Evolutionary conservation across 1,284 basidiomycete genomes (phyloP), one percentile per base, ranked within the genome.

Genomic region (Cutaneotrichosporon mucoides): DNA sequence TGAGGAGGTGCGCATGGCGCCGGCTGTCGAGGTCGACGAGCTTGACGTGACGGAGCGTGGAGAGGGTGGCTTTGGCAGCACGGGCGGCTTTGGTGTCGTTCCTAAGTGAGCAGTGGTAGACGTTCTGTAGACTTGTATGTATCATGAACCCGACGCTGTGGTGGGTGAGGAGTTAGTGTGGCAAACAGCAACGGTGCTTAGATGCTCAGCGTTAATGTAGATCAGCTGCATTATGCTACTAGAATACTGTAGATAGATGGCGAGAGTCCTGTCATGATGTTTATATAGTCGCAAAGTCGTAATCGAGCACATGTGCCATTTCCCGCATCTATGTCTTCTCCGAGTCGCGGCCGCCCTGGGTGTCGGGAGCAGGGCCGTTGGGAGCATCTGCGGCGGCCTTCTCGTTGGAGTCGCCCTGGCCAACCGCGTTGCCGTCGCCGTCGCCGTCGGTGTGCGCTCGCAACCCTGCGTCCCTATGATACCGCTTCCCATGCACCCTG

Each of bases 21-120:
- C 89, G 3, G 84, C 96, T 11, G 72, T 88, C 34, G 93, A 95
- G 78, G 94, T 98, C 7, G 81, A 90, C 10, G 84, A 88, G 63
- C 85, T 98, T 6, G 88, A 92, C 53, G 87, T 88, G 64, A 98
- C 95, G 0, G 73, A 85, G 36, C 86, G 95, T 35, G 95, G 95
- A 15, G 82, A 81, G 24, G 88, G 87, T 46, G 95, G 93, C 0
- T 99, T 97, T 68, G 95, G 95, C 0, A 97, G 93, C 1, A 98
- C 94, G 2, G 95, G 95, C n/a, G 82, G 51, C 13, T 53, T 53
- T 16, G 51, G 50, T 24, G 49, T 33, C 15, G 16, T 33, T 35
- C 35, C 48, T 9, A n/a, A 45, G 16, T 24, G 43, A n/a, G n/a
- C 43, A 16, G 1, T 33, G 33, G 46, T 36, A 34, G 34, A 12